Evolutionary conservation across 2,329 filamentous ascomycete species (phyloP).

Genomic region (Ascocoryne sarcoides): DNA sequence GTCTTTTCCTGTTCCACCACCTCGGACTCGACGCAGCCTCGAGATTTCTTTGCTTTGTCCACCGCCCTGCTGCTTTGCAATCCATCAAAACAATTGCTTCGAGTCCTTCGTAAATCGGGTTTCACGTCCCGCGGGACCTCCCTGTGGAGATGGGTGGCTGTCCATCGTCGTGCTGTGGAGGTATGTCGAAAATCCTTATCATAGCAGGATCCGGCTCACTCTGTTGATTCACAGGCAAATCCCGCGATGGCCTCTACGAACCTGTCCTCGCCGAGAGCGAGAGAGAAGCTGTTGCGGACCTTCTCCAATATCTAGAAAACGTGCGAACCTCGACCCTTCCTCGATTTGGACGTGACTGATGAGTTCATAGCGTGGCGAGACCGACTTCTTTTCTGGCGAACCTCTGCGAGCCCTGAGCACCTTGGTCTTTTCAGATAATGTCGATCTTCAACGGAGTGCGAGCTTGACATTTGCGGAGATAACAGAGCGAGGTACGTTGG

Average conservation of each 20-base stretch:
- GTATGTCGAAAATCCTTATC: slow-evolving; percentile 26
- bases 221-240: slow-evolving; percentile 48
- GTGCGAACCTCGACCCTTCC: slow-evolving; percentile 38
- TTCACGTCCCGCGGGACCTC: slow-evolving; percentile 24
- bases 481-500: slow-evolving; percentile 77
- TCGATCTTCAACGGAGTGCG: slow-evolving; percentile 92
- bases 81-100: slow-evolving; percentile 20
- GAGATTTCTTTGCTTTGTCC: slow-evolving; percentile 18
- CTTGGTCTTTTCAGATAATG: slow-evolving; percentile 96
- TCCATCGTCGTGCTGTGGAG: slow-evolving; percentile 54
- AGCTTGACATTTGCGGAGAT: slow-evolving; percentile 99
- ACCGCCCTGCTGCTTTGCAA: slow-evolving; percentile 16
- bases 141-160: slow-evolving; percentile 48
- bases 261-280: slow-evolving; percentile 90
- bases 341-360: slow-evolving; percentile 12
- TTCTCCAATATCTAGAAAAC: slow-evolving; percentile 93
- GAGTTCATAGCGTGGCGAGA: slow-evolving; percentile 65
- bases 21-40: slow-evolving; percentile 7
- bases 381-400: slow-evolving; percentile 96
- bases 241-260: slow-evolving; percentile 75
- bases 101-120: slow-evolving; percentile 9
- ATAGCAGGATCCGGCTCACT: slow-evolving; percentile 15
- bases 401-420: slow-evolving; percentile 90
- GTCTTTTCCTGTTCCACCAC: slow-evolving; percentile 8
- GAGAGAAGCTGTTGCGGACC: slow-evolving; percentile 89